Evolutionary conservation across 2,329 filamentous ascomycete genomes (phyloP).

Genomic region (Coleophoma eucalyptorum): DNA sequence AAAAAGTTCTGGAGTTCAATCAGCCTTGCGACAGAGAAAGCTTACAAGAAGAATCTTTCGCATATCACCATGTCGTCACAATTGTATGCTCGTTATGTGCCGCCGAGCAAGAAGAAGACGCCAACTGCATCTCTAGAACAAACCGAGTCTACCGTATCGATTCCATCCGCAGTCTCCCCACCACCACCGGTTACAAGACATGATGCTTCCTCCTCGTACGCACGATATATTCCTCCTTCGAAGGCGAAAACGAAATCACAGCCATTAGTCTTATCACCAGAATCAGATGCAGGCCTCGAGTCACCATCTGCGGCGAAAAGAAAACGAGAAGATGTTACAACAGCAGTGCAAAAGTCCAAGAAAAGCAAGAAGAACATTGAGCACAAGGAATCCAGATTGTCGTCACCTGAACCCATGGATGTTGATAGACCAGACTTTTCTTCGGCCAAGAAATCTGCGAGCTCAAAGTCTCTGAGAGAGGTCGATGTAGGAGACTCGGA

Average conservation of each 20-base stretch:
- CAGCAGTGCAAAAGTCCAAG: background rate
- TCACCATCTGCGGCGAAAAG: slow-evolving; percentile 4
- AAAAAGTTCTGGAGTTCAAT: no score
- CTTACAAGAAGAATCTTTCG: background rate
- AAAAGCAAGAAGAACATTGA: background rate
- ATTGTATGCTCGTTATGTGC: slow-evolving; percentile 26
- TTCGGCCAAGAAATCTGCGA: no score
- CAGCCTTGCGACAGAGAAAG: background rate
- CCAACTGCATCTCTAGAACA: slow-evolving; percentile 1
- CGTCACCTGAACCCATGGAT: no score
- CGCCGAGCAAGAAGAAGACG: slow-evolving; percentile 18
- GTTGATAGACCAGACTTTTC: no score
- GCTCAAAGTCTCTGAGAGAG: no score
- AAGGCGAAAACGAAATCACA: slow-evolving; percentile 9
- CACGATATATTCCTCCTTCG: slow-evolving; percentile 24
- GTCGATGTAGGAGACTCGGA: no score
- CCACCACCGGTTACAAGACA: slow-evolving; percentile 13
- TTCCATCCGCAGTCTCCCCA: slow-evolving; percentile 6
- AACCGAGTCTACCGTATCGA: slow-evolving; percentile 1
- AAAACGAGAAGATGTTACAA: slow-evolving; percentile 7
- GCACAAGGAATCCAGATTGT: background rate
- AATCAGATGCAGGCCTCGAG: background rate
- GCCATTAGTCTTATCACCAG: background rate
- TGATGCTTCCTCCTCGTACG: slow-evolving; percentile 25
- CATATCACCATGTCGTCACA: slow-evolving; percentile 17